These are phyloP conservation scores for Dimocarpus longan DNA, from an alignment of 345 rosid species.

Conservation along the genomic window DNA sequence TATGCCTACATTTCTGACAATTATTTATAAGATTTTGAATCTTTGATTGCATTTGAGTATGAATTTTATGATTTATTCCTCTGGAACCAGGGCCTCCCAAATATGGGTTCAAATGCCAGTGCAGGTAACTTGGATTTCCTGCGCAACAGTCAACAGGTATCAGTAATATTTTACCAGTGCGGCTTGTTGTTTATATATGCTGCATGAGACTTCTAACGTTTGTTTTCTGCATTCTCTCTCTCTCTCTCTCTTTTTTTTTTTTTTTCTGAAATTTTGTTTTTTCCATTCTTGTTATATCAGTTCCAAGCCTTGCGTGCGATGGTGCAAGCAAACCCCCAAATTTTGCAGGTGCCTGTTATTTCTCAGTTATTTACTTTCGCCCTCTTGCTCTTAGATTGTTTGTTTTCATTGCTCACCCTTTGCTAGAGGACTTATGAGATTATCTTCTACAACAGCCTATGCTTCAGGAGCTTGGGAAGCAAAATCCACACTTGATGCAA, in stretches of 20 bases:
- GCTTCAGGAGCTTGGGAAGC: slow-evolving; percentile 95
- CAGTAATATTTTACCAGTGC: neutral
- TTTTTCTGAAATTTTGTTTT: too few species aligned
- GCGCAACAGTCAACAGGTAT: slow-evolving; percentile 68
- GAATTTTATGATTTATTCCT: neutral
- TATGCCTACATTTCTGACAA: neutral
- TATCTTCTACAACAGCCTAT: slow-evolving; percentile 59
- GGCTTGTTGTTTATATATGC: neutral
- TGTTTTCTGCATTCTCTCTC: too few species aligned
- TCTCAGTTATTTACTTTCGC: neutral
- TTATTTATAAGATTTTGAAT: neutral
- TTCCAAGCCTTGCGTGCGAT: slow-evolving; percentile 50
- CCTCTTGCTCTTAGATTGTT: neutral
- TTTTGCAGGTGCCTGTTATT: slow-evolving; percentile 36
- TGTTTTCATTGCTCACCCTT: neutral
- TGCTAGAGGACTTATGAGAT: neutral
- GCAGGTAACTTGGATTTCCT: slow-evolving; percentile 62
- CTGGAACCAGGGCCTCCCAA: slow-evolving; percentile 58
- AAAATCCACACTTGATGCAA: slow-evolving; percentile 84
- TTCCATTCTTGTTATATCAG: slow-evolving; percentile 12
- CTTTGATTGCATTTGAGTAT: neutral
- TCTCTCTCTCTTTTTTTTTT: too few species aligned
- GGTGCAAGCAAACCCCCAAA: slow-evolving; percentile 53
- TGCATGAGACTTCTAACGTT: neutral
- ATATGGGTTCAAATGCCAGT: slow-evolving; percentile 51